Evolutionary conservation across 495 filamentous ascomycete genomes (phyloP).

Genomic region (Echria macrotheca): DNA sequence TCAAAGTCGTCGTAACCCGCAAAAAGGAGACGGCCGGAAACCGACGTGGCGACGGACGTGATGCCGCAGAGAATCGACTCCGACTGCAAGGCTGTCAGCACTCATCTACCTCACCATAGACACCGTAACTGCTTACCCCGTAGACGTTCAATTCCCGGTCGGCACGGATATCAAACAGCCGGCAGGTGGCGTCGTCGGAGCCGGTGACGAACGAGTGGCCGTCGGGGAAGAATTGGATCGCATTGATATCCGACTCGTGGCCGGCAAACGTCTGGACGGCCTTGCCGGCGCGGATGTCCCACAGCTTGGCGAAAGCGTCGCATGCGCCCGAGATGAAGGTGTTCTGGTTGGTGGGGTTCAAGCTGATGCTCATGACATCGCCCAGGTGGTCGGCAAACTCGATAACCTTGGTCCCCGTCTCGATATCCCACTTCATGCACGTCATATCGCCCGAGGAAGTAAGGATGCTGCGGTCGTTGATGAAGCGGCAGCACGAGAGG

Average conservation of each 20-base stretch:
- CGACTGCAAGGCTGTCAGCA: conserved; percentile 54
- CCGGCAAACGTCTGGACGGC: conserved; percentile 98
- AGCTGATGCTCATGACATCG: conserved; percentile 99
- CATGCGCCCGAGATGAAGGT: conserved; percentile 98
- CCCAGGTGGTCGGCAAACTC: conserved; percentile 98
- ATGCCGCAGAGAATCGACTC: conserved; percentile 97
- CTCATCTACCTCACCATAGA: not conserved
- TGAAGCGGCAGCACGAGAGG: conserved; percentile 96
- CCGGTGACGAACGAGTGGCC: conserved; percentile 98
- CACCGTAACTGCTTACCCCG: conserved; percentile 61
- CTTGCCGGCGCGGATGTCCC: conserved; percentile 98
- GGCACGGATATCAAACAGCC: conserved; percentile 94
- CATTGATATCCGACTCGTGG: conserved; percentile 98
- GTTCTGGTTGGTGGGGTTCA: conserved; percentile 98
- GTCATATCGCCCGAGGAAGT: conserved; percentile 99
- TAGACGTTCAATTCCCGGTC: conserved; percentile 96
- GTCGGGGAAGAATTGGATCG: conserved; percentile 98
- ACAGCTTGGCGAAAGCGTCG: conserved; percentile 96
- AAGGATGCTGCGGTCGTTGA: conserved; percentile 95
- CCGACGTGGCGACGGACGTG: conserved; percentile 96
- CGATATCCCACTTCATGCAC: conserved; percentile 99
- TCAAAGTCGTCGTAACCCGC: conserved; percentile 99
- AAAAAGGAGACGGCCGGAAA: conserved; percentile 91
- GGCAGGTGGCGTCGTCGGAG: conserved; percentile 95
- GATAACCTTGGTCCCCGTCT: conserved; percentile 93